These are phyloP conservation scores for Phycomyces nitens DNA, from an alignment of 192 early-diverging fungal genomes.

Conservation along the genomic window DNA sequence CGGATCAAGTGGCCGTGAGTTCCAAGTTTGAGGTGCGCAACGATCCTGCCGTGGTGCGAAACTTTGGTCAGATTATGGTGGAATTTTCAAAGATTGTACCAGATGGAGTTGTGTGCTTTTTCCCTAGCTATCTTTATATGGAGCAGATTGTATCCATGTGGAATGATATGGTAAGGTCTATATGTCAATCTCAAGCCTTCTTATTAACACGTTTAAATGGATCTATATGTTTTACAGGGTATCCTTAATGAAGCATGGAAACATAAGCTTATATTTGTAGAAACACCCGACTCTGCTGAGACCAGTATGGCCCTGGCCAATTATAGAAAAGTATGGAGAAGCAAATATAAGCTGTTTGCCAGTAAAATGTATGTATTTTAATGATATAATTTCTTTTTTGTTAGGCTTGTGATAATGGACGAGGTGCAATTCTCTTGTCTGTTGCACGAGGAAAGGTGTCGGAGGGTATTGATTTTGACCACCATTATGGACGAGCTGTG, in stretches of 20 bases:
- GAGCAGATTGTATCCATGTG: slow-evolving; percentile 97
- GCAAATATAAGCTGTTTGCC: neutral
- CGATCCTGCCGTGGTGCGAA: slow-evolving; percentile 97
- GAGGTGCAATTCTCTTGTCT: slow-evolving; percentile 94
- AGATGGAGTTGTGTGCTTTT: slow-evolving; percentile 97
- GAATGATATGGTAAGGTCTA: slow-evolving; percentile 84
- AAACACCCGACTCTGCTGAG: slow-evolving; percentile 98
- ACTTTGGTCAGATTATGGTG: slow-evolving; percentile 95
- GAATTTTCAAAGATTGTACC: slow-evolving; percentile 93
- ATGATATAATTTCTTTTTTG: too few relatives aligned
- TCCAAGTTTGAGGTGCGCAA: slow-evolving; percentile 98
- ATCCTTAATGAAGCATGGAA: slow-evolving; percentile 93
- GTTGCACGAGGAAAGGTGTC: slow-evolving; percentile 99
- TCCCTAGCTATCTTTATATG: slow-evolving; percentile 98
- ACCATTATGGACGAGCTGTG: slow-evolving; percentile 98
- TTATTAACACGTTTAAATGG: neutral
- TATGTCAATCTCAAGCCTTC: neutral
- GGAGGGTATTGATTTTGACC: slow-evolving; percentile 99
- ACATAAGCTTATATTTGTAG: slow-evolving; percentile 98
- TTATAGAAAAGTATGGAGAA: slow-evolving; percentile 67
- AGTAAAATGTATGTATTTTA: too few relatives aligned
- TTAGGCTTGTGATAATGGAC: slow-evolving; percentile 93
- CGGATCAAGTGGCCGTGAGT: slow-evolving; percentile 97
- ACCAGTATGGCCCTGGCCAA: slow-evolving; percentile 94
- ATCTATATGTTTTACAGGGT: slow-evolving; percentile 48